Conservation (phyloP, 371 early-diverging fungal genomes). For the Zopfochytrium polystomum region DNA sequence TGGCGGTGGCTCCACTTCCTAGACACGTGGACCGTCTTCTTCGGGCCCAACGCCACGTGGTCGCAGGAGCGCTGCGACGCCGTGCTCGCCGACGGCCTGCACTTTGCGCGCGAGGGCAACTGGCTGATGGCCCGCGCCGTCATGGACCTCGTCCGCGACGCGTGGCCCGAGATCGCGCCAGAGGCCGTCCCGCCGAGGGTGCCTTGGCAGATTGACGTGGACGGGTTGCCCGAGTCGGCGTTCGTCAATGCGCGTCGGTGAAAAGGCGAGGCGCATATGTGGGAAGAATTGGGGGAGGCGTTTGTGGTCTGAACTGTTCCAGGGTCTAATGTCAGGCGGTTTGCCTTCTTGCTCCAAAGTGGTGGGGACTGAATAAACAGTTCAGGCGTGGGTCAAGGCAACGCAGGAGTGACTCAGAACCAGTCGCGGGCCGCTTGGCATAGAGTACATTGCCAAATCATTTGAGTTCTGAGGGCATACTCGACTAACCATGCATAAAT, state of each 20-base stretch:
- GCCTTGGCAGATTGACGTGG: conserved; percentile 29
- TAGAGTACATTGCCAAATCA: too few species aligned
- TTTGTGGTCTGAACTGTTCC: too few species aligned
- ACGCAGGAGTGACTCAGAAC: too few species aligned
- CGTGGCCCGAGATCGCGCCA: conserved; percentile 48
- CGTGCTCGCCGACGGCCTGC: conserved; percentile 62
- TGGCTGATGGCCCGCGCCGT: conserved; percentile 40
- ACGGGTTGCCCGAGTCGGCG: conserved; percentile 8
- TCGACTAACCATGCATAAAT: too few species aligned
- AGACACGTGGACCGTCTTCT: conserved; percentile 61
- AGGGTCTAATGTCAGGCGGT: too few species aligned
- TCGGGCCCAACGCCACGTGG: conserved; percentile 27
- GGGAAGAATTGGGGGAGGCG: too few species aligned
- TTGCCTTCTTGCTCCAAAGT: too few species aligned
- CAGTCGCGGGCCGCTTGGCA: too few species aligned
- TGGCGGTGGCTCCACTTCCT: conserved; percentile 47
- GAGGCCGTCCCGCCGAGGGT: conserved; percentile 33
- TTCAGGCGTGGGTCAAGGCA: too few species aligned
- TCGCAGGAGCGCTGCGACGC: conserved; percentile 15
- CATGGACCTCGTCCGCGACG: conserved; percentile 28
- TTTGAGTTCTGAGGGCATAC: too few species aligned
- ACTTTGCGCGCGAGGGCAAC: conserved; percentile 60
- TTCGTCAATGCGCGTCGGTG: conserved; percentile 1
- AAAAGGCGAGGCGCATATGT: background rate
- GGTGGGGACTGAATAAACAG: too few species aligned